Base-by-base conservation (phyloP, 345 rosid genomes). In the Dimocarpus longan region DNA sequence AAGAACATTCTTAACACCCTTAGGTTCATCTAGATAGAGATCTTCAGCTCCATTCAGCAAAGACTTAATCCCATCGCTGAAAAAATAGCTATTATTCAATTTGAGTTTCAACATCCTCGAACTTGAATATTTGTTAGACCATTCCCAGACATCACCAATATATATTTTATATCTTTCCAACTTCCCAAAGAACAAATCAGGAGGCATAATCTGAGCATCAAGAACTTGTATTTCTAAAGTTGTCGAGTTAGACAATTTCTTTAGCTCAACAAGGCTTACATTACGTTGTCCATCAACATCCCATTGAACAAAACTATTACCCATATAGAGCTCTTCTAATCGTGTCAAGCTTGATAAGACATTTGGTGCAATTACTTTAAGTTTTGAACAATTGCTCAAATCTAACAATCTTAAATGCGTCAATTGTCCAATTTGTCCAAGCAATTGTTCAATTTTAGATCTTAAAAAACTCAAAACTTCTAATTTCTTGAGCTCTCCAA, bases 251-350 rank as follows among this genome's bases (percentile, higher is more conserved):
- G 79, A 5, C 80, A 83, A 40, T 16, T 12, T 18, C 48, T 73
- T 78, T 43, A 84, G 59, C 59, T 84, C 86, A 19, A 6, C 28
- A 3, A 83, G 72, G 44, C 76, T 77, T 6, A 76, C 81, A 68
- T 60, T 80, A 3, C 42, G 66, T 28, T 8, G 15, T 4, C 56
- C 56, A 12, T 50, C 56, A 50, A 50, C 56, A 9, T 74, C 83
- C 86, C 86, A 83, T 5, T 48, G 18, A 10, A 39, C 18, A 37
- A 81, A 78, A 57, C 78, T 70, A 6, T 52, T 60, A 1, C 50
- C 46, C 71, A 80, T 70, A 11, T 5, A 16, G n/a, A 84, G 28
- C 10, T 80, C 86, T 39, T 84, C 86, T 50, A 80, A 39, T 2
- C 6, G 10, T 4, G 54, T n/a, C 69, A 84, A 66, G 11, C 67